Conservation (phyloP, 352 stramenopile genomes). For the Phytophthora macrochlamydospora region DNA sequence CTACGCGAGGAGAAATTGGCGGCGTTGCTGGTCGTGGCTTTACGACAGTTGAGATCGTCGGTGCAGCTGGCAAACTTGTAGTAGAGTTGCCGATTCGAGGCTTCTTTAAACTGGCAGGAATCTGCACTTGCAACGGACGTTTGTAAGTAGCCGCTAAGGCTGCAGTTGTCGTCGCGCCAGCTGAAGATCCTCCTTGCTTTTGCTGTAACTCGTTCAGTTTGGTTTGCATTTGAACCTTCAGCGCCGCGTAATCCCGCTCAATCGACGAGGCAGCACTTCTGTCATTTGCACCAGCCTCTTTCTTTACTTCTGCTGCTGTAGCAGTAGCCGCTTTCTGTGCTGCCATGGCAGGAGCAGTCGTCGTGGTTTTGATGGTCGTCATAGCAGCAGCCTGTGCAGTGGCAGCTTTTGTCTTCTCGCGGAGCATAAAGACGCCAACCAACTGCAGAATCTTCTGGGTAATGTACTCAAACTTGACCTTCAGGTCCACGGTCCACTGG, state of each 20-base stretch:
- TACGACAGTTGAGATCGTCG: background rate
- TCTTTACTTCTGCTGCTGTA: constrained; percentile 5
- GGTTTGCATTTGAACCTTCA: constrained; percentile 67
- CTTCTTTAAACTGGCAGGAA: constrained; percentile 30
- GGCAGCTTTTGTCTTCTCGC: constrained; percentile 29
- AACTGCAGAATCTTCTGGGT: constrained; percentile 60
- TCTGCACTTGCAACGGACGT: constrained; percentile 32
- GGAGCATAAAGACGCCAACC: constrained; percentile 36
- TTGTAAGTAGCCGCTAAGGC: constrained; percentile 28
- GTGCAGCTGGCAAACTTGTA: background rate
- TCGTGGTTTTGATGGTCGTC: background rate
- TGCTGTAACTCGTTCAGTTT: constrained; percentile 45
- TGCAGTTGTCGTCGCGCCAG: constrained; percentile 16
- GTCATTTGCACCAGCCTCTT: background rate
- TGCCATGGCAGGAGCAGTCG: background rate
- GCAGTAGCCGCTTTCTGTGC: background rate
- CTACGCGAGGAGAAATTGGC: constrained; percentile 57
- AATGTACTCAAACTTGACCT: constrained; percentile 64
- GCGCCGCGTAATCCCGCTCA: constrained; percentile 63
- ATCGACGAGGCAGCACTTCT: constrained; percentile 34
- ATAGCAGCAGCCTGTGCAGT: background rate
- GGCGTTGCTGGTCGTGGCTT: constrained; percentile 14
- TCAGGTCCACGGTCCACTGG: constrained; percentile 57
- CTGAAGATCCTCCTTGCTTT: constrained; percentile 26
- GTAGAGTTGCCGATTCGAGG: constrained; percentile 6